A percentile compares a stretch with the other conserved stretches of the same genome.
Evolutionary conservation across 2,329 filamentous ascomycete species (phyloP).

Genomic region (Colletotrichum sojae): DNA sequence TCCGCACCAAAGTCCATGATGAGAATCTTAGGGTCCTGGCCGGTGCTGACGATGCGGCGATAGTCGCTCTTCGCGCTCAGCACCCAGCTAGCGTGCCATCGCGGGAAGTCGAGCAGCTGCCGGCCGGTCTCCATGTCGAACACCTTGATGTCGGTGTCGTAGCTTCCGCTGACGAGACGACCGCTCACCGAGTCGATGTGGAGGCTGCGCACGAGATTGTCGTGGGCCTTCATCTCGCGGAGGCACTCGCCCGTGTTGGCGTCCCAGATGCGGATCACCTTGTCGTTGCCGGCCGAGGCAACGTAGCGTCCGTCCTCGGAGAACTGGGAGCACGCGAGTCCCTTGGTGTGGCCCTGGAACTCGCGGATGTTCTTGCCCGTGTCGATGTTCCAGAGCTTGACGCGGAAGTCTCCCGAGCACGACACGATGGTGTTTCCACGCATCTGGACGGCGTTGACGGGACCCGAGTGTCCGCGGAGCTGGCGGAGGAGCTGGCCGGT

Average conservation of each 20-base stretch:
- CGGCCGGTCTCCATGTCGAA: constrained; percentile 88
- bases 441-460: constrained; percentile 96
- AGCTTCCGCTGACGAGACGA: constrained; percentile 90
- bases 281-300: constrained; percentile 94
- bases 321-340: constrained; percentile 95
- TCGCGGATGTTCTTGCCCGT: constrained; percentile 91
- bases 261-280: constrained; percentile 96
- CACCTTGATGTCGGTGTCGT: constrained; percentile 96
- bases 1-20: constrained; percentile 90
- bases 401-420: constrained; percentile 92
- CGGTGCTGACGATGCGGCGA: constrained; percentile 92
- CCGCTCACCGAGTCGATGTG: constrained; percentile 91
- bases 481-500: constrained; percentile 83
- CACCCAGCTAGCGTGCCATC: constrained; percentile 98
- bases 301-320: constrained; percentile 95
- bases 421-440: constrained; percentile 93
- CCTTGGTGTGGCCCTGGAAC: constrained; percentile 91
- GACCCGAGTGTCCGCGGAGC: constrained; percentile 87
- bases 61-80: constrained; percentile 97
- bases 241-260: constrained; percentile 90
- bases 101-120: constrained; percentile 86
- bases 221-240: constrained; percentile 85
- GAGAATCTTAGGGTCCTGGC: constrained; percentile 91
- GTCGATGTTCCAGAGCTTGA: constrained; percentile 96
- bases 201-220: constrained; percentile 87